A percentile compares a stretch with the other conserved stretches of the same genome.
These are phyloP conservation scores for Aspergillus hortae DNA, from an alignment of 2,329 filamentous ascomycete species.

Conservation along the genomic window DNA sequence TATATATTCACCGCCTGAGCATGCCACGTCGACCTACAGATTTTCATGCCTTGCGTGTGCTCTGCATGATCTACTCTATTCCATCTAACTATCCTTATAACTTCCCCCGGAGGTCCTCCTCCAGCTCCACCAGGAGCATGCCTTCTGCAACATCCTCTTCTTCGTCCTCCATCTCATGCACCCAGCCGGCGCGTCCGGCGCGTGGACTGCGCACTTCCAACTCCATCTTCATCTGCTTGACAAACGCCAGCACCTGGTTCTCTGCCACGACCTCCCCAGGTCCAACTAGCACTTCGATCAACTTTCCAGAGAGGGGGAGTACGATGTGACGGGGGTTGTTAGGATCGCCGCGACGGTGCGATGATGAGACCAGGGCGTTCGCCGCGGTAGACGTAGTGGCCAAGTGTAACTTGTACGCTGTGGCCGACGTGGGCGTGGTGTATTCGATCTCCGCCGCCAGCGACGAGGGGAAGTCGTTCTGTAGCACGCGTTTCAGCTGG, in stretches of 20 bases:
- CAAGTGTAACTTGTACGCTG: constrained; percentile 45
- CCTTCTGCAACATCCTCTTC: constrained; percentile 54
- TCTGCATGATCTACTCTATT: neutral
- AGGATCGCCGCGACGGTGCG: constrained; percentile 50
- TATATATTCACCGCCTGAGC: too few relatives aligned
- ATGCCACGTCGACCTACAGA: too few relatives aligned
- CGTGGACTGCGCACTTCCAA: constrained; percentile 55
- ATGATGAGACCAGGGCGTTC: constrained; percentile 34
- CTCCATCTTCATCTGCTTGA: constrained; percentile 69
- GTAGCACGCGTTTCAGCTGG: constrained; percentile 51
- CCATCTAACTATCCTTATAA: constrained; percentile 14
- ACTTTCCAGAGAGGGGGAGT: constrained; percentile 56
- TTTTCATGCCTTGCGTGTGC: too few relatives aligned
- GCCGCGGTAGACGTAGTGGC: constrained; percentile 46
- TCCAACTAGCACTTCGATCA: constrained; percentile 58
- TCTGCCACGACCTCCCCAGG: constrained; percentile 48
- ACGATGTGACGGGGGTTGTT: constrained; percentile 51
- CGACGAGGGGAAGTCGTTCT: constrained; percentile 58
- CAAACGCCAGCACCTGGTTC: constrained; percentile 55
- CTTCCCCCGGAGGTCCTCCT: constrained; percentile 32
- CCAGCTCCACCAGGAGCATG: constrained; percentile 50
- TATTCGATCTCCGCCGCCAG: constrained; percentile 53
- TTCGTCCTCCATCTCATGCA: constrained; percentile 51
- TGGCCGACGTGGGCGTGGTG: constrained; percentile 38
- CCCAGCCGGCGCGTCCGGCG: constrained; percentile 50